Evolutionary conservation across 225 moss, liverwort and hornwort species (phyloP).

Genomic region (Straminergon stramineum): DNA sequence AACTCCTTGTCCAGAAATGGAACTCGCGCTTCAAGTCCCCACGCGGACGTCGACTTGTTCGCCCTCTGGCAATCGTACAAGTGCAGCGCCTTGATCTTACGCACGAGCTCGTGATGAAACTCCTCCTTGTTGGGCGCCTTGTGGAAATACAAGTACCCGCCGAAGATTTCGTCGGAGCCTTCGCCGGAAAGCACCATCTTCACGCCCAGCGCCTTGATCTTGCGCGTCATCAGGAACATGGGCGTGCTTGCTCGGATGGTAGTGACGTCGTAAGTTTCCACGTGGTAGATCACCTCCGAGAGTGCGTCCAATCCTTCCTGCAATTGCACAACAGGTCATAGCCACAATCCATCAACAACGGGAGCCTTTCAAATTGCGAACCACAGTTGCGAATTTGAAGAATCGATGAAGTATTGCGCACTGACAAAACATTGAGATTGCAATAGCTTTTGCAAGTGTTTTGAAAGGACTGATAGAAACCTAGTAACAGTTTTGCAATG

Average conservation of each 20-base stretch:
- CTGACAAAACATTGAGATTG: too few species aligned
- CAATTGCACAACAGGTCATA: neutral
- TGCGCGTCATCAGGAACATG: conserved; percentile 87
- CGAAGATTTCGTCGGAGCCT: conserved; percentile 83
- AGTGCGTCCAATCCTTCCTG: conserved; percentile 82
- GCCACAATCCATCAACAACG: neutral
- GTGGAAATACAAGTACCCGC: conserved; percentile 91
- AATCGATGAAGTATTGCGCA: neutral
- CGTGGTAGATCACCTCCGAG: conserved; percentile 77
- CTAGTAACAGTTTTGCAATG: neutral
- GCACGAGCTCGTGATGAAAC: conserved; percentile 64
- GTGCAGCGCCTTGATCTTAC: conserved; percentile 80
- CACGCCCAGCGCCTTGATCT: conserved; percentile 84
- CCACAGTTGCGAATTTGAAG: neutral
- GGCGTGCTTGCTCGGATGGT: conserved; percentile 82
- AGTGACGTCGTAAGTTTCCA: conserved; percentile 88
- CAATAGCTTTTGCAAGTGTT: neutral
- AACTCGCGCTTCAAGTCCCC: conserved; percentile 84
- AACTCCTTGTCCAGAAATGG: conserved; percentile 79
- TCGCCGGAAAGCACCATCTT: conserved; percentile 93
- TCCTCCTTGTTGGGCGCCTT: conserved; percentile 89
- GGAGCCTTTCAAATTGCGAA: neutral
- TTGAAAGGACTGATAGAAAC: neutral
- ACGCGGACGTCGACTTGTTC: conserved; percentile 85
- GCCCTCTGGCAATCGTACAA: conserved; percentile 84